Evolutionary conservation across 2,329 filamentous ascomycete species (phyloP).

Genomic region (Fusarium nisikadoi): DNA sequence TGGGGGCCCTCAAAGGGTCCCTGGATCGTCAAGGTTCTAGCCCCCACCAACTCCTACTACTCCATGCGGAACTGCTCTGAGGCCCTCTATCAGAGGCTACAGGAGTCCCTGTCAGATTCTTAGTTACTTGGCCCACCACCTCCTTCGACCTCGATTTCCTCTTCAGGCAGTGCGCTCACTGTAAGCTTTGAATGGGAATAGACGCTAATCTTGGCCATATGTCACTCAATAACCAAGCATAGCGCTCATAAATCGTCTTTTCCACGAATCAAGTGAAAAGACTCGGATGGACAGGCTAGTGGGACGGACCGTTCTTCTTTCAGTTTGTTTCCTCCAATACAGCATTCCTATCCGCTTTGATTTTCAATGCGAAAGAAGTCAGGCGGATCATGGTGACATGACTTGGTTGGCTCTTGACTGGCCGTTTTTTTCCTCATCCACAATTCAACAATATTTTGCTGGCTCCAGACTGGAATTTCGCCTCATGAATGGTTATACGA

Average conservation of each 20-base stretch:
- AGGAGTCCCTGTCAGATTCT: constrained; percentile 25
- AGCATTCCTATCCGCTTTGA: constrained; percentile 16
- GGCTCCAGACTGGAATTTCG: constrained; percentile 27
- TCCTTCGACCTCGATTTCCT: constrained; percentile 35
- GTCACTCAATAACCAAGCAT: constrained; percentile 35
- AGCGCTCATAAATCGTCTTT: constrained; percentile 15
- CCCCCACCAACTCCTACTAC: constrained; percentile 34
- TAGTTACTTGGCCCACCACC: constrained; percentile 30
- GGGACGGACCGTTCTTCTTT: constrained; percentile 45
- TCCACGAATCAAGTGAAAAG: constrained; percentile 14
- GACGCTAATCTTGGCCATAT: constrained; percentile 22
- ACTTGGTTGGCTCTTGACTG: constrained; percentile 36
- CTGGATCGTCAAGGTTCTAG: constrained; percentile 37
- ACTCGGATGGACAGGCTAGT: constrained; percentile 35
- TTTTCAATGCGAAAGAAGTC: constrained; percentile 19
- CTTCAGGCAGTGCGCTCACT: constrained; percentile 29
- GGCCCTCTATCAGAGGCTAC: constrained; percentile 30
- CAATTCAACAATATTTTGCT: constrained; percentile 15
- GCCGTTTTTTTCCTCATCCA: constrained; percentile 32
- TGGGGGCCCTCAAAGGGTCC: constrained; percentile 26
- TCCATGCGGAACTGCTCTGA: constrained; percentile 20
- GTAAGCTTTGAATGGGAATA: constrained; percentile 1
- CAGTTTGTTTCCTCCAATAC: constrained; percentile 16
- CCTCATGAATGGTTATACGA: constrained; percentile 32
- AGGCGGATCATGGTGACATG: constrained; percentile 32